Conservation (phyloP, 2,329 filamentous ascomycete genomes). For the Colletotrichum musicola region DNA sequence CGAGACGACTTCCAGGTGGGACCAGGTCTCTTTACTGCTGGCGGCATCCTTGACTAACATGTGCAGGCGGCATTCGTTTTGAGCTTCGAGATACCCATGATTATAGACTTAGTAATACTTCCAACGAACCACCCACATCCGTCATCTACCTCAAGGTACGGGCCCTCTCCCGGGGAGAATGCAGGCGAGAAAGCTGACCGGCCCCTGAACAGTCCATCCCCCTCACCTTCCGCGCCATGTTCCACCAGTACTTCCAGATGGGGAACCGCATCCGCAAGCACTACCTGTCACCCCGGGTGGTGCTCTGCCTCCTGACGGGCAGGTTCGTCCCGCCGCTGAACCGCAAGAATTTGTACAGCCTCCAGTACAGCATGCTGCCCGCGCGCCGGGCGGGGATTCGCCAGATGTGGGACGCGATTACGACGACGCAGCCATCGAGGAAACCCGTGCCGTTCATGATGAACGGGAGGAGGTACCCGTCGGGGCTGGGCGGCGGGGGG, state of each 20-base stretch:
- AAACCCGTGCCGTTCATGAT: constrained; percentile 54
- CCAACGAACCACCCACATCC: constrained; percentile 73
- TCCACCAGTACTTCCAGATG: constrained; percentile 97
- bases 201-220: constrained; percentile 77
- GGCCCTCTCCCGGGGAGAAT: neutral
- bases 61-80: constrained; percentile 83
- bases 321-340: constrained; percentile 96
- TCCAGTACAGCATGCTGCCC: constrained; percentile 98
- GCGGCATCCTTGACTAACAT: constrained; percentile 66
- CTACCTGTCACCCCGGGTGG: constrained; percentile 89
- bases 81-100: constrained; percentile 83
- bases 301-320: constrained; percentile 89
- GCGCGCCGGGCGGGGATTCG: constrained; percentile 81
- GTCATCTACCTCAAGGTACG: constrained; percentile 87
- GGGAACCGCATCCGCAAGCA: constrained; percentile 93
- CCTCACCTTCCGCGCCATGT: constrained; percentile 91
- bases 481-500: constrained; percentile 33
- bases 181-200: constrained; percentile 18
- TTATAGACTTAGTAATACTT: constrained; percentile 56
- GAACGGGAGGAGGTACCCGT: constrained; percentile 45
- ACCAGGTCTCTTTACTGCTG: neutral
- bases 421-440: constrained; percentile 60
- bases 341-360: constrained; percentile 91
- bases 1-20: constrained; percentile 84
- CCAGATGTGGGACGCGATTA: constrained; percentile 86